A percentile compares a stretch with the other conserved stretches of the same genome.
Conservation (phyloP, 208 protist genomes). For the Lotmaria passim region DNA sequence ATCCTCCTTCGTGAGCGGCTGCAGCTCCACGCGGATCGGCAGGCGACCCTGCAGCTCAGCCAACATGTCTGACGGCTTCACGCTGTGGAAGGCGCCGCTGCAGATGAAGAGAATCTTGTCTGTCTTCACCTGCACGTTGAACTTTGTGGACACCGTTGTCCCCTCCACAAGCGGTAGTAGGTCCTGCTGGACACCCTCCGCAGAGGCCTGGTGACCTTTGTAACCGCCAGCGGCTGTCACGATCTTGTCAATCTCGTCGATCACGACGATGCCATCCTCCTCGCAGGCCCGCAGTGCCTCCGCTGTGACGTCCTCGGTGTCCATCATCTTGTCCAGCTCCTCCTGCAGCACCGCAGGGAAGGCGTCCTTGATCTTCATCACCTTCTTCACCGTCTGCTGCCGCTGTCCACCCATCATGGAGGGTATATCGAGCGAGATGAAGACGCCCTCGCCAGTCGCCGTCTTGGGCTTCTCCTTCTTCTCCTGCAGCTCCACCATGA, state of each 20-base stretch:
- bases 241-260: slow-evolving; percentile 99
- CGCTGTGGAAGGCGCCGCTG: slow-evolving; percentile 97
- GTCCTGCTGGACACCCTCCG: slow-evolving; percentile 98
- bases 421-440: slow-evolving; percentile 89
- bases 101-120: slow-evolving; percentile 98
- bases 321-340: slow-evolving; percentile 95
- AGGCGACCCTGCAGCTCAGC: slow-evolving; percentile 97
- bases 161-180: slow-evolving; percentile 98
- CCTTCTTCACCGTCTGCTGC: slow-evolving; percentile 88
- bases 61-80: slow-evolving; percentile 95
- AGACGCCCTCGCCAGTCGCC: slow-evolving; percentile 74
- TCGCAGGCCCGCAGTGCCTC: slow-evolving; percentile 95
- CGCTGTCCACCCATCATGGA: slow-evolving; percentile 78
- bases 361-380: slow-evolving; percentile 95
- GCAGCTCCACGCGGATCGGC: slow-evolving; percentile 98
- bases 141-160: slow-evolving; percentile 96
- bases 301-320: slow-evolving; percentile 92
- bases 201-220: slow-evolving; percentile 93
- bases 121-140: slow-evolving; percentile 97
- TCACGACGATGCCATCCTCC: slow-evolving; percentile 98
- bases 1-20: slow-evolving; percentile 95
- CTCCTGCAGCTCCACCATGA: slow-evolving; percentile 92
- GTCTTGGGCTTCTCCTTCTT: slow-evolving; percentile 92
- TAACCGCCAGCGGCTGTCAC: slow-evolving; percentile 87
- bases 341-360: slow-evolving; percentile 91